phyloP scores from a whole-genome alignment of 306 rosid species.

The Geum urbanum region DNA sequence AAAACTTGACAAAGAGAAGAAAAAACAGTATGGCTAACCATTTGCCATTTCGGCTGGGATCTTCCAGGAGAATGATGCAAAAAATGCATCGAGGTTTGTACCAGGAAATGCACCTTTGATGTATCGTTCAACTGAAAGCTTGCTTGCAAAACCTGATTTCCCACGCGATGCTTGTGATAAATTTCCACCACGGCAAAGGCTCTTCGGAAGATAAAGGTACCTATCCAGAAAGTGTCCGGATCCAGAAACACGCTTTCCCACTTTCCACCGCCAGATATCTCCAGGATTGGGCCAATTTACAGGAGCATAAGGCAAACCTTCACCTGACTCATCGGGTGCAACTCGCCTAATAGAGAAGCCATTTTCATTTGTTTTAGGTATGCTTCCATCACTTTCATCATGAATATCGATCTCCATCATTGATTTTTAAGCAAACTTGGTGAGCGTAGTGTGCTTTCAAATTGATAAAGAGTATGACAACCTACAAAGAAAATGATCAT shows the following conservation, averaged over 20 bases:
- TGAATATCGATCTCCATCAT: slow-evolving; percentile 38
- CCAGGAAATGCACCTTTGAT: slow-evolving; percentile 41
- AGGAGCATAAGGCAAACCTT: slow-evolving; percentile 86
- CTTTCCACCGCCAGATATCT: slow-evolving; percentile 77
- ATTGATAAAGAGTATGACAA: not conserved
- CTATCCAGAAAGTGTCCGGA: slow-evolving; percentile 66
- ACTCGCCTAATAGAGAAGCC: slow-evolving; percentile 24
- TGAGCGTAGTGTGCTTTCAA: not conserved
- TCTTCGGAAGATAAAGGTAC: slow-evolving; percentile 60
- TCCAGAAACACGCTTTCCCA: slow-evolving; percentile 53
- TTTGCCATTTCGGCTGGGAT: slow-evolving; percentile 46
- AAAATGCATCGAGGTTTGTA: slow-evolving; percentile 44
- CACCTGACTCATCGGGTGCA: slow-evolving; percentile 44
- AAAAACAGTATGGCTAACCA: slow-evolving; percentile 34
- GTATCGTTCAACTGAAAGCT: slow-evolving; percentile 61
- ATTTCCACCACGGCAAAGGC: slow-evolving; percentile 21
- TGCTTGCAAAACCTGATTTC: slow-evolving; percentile 56
- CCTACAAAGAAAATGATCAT: slow-evolving; percentile 2
- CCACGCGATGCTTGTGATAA: slow-evolving; percentile 13
- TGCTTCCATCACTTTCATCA: slow-evolving; percentile 27
- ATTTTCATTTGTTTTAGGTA: slow-evolving; percentile 6
- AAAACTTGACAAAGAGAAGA: not conserved
- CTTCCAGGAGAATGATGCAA: slow-evolving; percentile 71
- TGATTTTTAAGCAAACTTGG: slow-evolving; percentile 9
- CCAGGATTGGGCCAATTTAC: slow-evolving; percentile 75